phyloP scores from a whole-genome alignment of 345 rosid genomes.

The Balakata baccata region DNA sequence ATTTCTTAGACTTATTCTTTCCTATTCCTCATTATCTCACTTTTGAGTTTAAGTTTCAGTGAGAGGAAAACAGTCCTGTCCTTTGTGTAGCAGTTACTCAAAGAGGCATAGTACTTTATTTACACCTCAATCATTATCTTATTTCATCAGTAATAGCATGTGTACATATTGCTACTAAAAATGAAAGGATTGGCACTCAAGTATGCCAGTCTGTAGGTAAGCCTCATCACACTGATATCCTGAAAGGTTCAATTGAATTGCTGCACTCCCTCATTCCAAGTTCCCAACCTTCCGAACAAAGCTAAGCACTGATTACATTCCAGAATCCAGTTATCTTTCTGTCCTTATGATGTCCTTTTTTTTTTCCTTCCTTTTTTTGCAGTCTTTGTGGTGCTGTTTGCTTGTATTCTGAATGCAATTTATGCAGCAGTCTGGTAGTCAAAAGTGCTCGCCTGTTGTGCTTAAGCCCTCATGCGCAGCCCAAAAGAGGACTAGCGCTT shows the following conservation, averaged over 20 bases:
- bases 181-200: neutral
- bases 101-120: neutral
- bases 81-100: neutral
- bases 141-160: neutral
- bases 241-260: neutral
- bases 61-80: neutral
- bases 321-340: neutral
- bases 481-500: too few relatives aligned
- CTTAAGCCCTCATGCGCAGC: too few relatives aligned
- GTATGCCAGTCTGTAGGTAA: neutral
- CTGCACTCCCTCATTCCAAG: neutral
- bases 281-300: neutral
- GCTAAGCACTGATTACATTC: neutral
- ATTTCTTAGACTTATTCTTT: too few relatives aligned
- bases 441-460: too few relatives aligned
- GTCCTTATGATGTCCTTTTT: neutral
- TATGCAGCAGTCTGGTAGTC: too few relatives aligned
- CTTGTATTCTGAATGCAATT: neutral
- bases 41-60: too few relatives aligned
- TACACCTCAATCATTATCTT: neutral
- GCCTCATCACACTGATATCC: neutral
- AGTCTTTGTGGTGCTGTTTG: neutral
- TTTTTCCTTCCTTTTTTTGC: too few relatives aligned
- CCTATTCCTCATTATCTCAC: too few relatives aligned
- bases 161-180: neutral